Conservation (phyloP, 306 rosid genomes). For the Castanea crenata region DNA sequence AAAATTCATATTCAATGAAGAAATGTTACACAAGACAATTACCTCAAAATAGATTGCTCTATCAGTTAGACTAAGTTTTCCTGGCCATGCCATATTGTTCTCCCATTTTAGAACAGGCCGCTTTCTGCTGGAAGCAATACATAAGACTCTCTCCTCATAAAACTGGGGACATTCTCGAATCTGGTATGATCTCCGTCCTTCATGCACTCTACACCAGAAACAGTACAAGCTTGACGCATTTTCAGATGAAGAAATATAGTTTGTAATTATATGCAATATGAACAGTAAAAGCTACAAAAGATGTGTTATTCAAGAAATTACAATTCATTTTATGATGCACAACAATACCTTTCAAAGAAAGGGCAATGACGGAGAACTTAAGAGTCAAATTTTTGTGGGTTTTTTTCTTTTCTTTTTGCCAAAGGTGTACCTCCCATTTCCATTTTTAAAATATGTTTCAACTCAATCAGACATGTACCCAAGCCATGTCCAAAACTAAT, state of each 20-base stretch:
- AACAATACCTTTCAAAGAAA: background rate
- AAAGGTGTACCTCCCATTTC: background rate
- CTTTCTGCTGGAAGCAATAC: constrained; percentile 79
- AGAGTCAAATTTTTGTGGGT: no score
- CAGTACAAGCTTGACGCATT: constrained; percentile 20
- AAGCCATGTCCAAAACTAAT: background rate
- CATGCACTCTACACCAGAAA: constrained; percentile 66
- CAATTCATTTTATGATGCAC: background rate
- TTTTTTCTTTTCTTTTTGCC: no score
- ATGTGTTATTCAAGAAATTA: background rate
- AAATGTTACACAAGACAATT: constrained; percentile 8
- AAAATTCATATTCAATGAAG: background rate
- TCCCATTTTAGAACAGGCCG: constrained; percentile 95
- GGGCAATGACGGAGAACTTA: background rate
- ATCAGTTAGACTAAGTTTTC: constrained; percentile 84
- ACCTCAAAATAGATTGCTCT: constrained; percentile 97
- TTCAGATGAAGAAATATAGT: background rate
- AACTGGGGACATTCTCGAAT: constrained; percentile 57
- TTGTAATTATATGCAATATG: background rate
- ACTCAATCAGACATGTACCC: background rate
- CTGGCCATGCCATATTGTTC: constrained; percentile 96
- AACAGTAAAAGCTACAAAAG: background rate
- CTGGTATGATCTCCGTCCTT: constrained; percentile 68
- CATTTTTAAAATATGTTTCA: background rate
- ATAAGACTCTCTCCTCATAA: constrained; percentile 65